Percentiles rank a stretch among this genome's conserved stretches.
Conservation (phyloP, 1,284 basidiomycete species). For the Clitocybe nebularis region DNA sequence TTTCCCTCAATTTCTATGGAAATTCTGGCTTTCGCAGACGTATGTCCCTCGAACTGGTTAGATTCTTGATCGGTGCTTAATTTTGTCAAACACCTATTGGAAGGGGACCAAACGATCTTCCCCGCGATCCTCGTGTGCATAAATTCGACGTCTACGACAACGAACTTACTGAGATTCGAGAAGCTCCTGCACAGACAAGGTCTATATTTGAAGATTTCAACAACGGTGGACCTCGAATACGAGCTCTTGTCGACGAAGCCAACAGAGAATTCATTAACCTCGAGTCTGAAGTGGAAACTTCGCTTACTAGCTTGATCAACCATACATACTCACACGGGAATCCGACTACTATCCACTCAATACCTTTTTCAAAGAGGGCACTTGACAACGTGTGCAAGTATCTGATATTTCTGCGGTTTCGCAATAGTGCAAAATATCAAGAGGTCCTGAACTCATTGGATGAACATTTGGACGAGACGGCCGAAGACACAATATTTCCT, state of each 20-base stretch:
- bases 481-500: slow-evolving; percentile 25
- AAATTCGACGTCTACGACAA: slow-evolving; percentile 49
- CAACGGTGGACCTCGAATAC: slow-evolving; percentile 26
- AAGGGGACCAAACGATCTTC: slow-evolving; percentile 15
- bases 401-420: slow-evolving; percentile 50
- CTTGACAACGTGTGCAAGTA: slow-evolving; percentile 41
- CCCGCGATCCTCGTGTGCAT: slow-evolving; percentile 39
- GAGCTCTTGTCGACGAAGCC: slow-evolving; percentile 31
- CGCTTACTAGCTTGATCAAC: slow-evolving; percentile 31
- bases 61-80: neutral
- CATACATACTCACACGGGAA: slow-evolving; percentile 19
- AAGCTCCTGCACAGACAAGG: slow-evolving; percentile 24
- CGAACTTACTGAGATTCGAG: slow-evolving; percentile 39
- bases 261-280: slow-evolving; percentile 38
- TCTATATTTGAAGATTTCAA: slow-evolving; percentile 43
- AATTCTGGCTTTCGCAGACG: slow-evolving; percentile 27
- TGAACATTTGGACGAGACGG: slow-evolving; percentile 22
- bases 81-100: too few species aligned
- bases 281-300: slow-evolving; percentile 36
- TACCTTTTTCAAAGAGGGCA: slow-evolving; percentile 30
- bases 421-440: slow-evolving; percentile 45
- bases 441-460: slow-evolving; percentile 27
- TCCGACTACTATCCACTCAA: slow-evolving; percentile 18
- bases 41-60: slow-evolving; percentile 4
- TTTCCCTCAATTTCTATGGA: slow-evolving; percentile 27